Evolutionary conservation across 1,139 yeast genomes (phyloP), one percentile per base, ranked within the genome.

Genomic region (Taphrina confusa): DNA sequence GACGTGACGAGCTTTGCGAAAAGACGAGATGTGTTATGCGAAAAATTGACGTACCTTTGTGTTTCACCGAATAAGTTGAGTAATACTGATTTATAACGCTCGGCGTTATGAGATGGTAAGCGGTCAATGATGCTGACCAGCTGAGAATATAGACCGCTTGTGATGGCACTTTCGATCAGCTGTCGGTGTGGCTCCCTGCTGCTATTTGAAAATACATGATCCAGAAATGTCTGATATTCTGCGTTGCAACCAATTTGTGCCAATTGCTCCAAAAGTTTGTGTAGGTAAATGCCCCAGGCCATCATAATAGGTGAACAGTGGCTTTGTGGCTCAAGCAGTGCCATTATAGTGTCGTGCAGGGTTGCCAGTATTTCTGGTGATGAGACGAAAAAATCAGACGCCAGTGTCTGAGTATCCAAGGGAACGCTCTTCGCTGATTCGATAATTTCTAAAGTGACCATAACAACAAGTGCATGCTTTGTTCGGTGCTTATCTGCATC

Each of bases 201-300:
- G 23, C 25, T 44, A 12, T 37, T 16, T 3, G 27, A n/a, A 22
- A 54, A 54, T 25, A 44, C 33, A 12, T 25, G 18, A 28, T 54
- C 58, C 30, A 54, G 16, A 34, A 42, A 28, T 14, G 20, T n/a
- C 14, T 44, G 36, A 27, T 54, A 54, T 20, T 44, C 31, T 5
- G 50, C n/a, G 25, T 54, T 51, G 25, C 27, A 30, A 22, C 25
- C 44, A 9, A 22, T 34, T 11, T 42, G 39, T 5, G 40, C 23
- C 4, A 54, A n/a, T 16, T 27, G 27, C 18, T 34, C 44, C 6
- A 54, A 36, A 6, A 33, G 34, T 23, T 39, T 34, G 27, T 54
- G 58, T 11, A 54, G 51, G 36, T 23, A 54, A 22, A 44, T 44
- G 36, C 58, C 58, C 58, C 58, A 54, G n/a, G 58, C 50, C 58